Evolutionary conservation across 2,329 filamentous ascomycete species (phyloP).

Genomic region (Sclerotinia sclerotiorum): DNA sequence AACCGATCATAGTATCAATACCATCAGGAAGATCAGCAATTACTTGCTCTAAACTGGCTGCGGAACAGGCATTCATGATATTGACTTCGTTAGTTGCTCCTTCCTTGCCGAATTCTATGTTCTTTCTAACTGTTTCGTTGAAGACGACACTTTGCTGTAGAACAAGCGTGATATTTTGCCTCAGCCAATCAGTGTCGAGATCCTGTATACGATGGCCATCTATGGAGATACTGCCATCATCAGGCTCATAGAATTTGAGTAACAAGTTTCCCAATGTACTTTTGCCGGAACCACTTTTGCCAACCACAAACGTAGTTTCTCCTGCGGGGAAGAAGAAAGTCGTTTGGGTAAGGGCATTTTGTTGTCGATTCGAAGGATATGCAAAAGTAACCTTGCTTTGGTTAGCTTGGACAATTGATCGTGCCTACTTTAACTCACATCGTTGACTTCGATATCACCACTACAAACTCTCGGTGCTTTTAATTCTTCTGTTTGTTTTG

Average conservation of each 20-base stretch:
- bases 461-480: conserved; percentile 48
- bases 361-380: conserved; percentile 69
- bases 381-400: conserved; percentile 69
- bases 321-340: conserved; percentile 71
- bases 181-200: conserved; percentile 70
- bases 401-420: conserved; percentile 15
- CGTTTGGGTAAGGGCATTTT: conserved; percentile 58
- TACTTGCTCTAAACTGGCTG: conserved; percentile 68
- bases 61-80: conserved; percentile 61
- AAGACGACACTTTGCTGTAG: conserved; percentile 83
- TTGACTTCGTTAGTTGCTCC: conserved; percentile 54
- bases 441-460: conserved; percentile 67
- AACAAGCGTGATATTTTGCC: conserved; percentile 74
- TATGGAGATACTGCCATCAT: conserved; percentile 64
- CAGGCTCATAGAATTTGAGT: conserved; percentile 71
- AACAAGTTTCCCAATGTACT: conserved; percentile 83
- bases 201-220: conserved; percentile 63
- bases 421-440: conserved; percentile 51
- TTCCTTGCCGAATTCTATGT: conserved; percentile 70
- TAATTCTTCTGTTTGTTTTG: conserved; percentile 39
- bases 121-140: conserved; percentile 73
- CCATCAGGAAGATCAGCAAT: conserved; percentile 67
- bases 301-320: conserved; percentile 77
- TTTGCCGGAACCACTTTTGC: conserved; percentile 86
- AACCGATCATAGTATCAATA: conserved; percentile 69